Evolutionary conservation across 495 filamentous ascomycete species (phyloP).

Genomic region (Aspergillus indologenus): DNA sequence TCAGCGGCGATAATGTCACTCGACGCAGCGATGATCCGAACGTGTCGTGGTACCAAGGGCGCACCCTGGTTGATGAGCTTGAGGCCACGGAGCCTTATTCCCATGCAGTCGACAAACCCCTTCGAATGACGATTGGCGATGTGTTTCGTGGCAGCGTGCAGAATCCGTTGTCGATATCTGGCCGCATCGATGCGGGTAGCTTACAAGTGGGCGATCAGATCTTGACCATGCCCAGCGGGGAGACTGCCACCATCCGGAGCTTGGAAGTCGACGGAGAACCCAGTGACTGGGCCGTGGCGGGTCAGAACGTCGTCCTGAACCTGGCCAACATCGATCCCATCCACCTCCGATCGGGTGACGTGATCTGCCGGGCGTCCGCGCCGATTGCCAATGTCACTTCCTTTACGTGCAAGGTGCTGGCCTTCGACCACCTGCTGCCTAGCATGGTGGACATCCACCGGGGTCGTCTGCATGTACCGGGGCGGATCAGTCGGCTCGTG

Average conservation of each 20-base stretch:
- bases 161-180: constrained; percentile 75
- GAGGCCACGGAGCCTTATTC: constrained; percentile 72
- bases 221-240: constrained; percentile 72
- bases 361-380: constrained; percentile 66
- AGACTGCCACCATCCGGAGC: constrained; percentile 73
- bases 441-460: constrained; percentile 86
- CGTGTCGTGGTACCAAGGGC: constrained; percentile 73
- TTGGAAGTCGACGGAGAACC: constrained; percentile 70
- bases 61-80: constrained; percentile 76
- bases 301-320: constrained; percentile 81
- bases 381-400: constrained; percentile 65
- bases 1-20: constrained; percentile 83
- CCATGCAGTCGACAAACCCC: constrained; percentile 70
- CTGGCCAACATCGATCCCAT: constrained; percentile 81
- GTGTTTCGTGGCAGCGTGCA: constrained; percentile 74
- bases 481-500: constrained; percentile 65
- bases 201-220: constrained; percentile 81
- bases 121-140: constrained; percentile 81
- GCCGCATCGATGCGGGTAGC: constrained; percentile 80
- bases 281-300: constrained; percentile 90
- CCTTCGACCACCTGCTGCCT: constrained; percentile 84
- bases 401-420: constrained; percentile 79
- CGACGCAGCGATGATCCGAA: constrained; percentile 53
- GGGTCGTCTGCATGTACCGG: constrained; percentile 76
- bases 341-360: constrained; percentile 79